phyloP scores from a whole-genome alignment of 176 grass and related monocot genomes.

The Triticum urartu region DNA sequence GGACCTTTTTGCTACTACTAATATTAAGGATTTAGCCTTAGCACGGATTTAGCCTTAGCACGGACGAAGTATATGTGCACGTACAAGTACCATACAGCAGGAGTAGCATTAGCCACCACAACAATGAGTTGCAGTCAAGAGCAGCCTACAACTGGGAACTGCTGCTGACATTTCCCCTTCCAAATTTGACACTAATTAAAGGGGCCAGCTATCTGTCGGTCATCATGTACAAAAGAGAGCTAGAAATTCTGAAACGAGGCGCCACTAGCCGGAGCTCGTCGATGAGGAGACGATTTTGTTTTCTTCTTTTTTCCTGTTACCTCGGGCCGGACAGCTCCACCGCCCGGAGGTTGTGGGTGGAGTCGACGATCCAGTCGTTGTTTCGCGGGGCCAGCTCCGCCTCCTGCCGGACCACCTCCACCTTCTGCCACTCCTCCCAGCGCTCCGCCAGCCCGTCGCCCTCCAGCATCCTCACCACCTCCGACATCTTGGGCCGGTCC shows the following conservation, averaged over 20 bases:
- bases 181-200: neutral
- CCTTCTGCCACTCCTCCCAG: slow-evolving; percentile 90
- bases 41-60: neutral
- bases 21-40: neutral
- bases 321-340: slow-evolving; percentile 68
- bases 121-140: neutral
- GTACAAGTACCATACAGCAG: neutral
- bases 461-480: slow-evolving; percentile 82
- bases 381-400: slow-evolving; percentile 39
- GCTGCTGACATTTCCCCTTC: neutral
- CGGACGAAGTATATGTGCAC: neutral
- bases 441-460: slow-evolving; percentile 66
- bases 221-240: slow-evolving; percentile 29
- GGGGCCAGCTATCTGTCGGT: neutral
- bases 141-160: neutral
- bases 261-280: neutral
- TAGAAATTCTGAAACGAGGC: neutral
- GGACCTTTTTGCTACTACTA: neutral
- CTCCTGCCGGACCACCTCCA: slow-evolving; percentile 68
- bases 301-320: slow-evolving; percentile 5
- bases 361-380: slow-evolving; percentile 58
- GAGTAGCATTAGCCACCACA: neutral
- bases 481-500: slow-evolving; percentile 82
- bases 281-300: neutral
- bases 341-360: slow-evolving; percentile 48